phyloP scores from a whole-genome alignment of 2,329 filamentous ascomycete species.

The Amylocarpus encephaloides region DNA sequence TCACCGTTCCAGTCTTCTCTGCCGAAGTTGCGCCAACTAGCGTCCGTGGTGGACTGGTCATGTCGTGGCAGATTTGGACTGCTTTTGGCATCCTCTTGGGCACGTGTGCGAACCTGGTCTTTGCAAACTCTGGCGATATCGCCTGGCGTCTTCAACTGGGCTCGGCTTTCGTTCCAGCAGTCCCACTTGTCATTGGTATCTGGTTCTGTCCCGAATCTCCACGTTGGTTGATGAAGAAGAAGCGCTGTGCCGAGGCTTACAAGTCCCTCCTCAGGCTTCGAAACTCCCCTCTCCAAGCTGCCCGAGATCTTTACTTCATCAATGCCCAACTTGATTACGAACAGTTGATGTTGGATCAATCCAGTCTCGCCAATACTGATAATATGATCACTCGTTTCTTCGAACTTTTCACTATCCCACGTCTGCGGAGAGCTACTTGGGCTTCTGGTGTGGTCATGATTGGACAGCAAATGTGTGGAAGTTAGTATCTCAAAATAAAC shows the following conservation, averaged over 20 bases:
- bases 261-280: constrained; percentile 52
- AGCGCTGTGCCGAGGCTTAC: constrained; percentile 43
- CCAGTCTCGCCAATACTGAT: constrained; percentile 40
- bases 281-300: constrained; percentile 53
- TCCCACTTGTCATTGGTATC: constrained; percentile 53
- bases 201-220: constrained; percentile 63
- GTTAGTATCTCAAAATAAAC: constrained; percentile 1
- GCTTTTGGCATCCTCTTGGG: constrained; percentile 53
- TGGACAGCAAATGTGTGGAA: constrained; percentile 29
- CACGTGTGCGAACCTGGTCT: constrained; percentile 37
- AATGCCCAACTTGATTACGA: constrained; percentile 40
- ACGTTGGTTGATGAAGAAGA: constrained; percentile 52
- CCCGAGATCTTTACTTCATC: constrained; percentile 57
- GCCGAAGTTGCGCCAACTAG: constrained; percentile 47
- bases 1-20: constrained; percentile 43
- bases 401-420: constrained; percentile 63
- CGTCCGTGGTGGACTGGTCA: constrained; percentile 60
- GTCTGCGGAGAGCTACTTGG: constrained; percentile 64
- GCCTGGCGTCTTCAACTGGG: constrained; percentile 60
- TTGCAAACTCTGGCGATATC: constrained; percentile 45
- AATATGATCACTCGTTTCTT: constrained; percentile 57
- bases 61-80: constrained; percentile 75
- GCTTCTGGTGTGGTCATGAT: constrained; percentile 76
- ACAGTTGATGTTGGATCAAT: constrained; percentile 21
- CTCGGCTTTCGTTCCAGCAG: constrained; percentile 53